Conservation (phyloP, 768 basidiomycete species). For the Mycena belliarum region DNA sequence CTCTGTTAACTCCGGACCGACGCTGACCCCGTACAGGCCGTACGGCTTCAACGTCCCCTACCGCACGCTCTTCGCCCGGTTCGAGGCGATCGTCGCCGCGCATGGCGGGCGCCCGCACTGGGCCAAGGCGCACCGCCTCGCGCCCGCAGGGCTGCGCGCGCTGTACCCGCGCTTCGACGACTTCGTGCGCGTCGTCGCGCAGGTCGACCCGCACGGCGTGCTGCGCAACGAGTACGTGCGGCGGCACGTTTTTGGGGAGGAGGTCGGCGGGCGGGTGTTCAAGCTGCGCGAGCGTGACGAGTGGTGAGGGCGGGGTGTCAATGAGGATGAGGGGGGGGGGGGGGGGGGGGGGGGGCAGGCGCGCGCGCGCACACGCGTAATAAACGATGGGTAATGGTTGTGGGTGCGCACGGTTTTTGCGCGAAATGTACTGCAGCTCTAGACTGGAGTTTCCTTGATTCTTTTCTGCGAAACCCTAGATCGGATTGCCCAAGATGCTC, state of each 20-base stretch:
- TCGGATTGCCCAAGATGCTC: too few relatives aligned
- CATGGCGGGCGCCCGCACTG: slow-evolving; percentile 91
- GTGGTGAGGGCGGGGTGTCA: not conserved
- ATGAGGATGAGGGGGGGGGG: too few relatives aligned
- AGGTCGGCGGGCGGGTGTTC: slow-evolving; percentile 41
- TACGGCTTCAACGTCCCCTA: slow-evolving; percentile 86
- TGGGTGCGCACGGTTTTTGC: too few relatives aligned
- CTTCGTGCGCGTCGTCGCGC: slow-evolving; percentile 40
- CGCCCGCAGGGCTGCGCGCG: slow-evolving; percentile 28
- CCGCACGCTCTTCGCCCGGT: slow-evolving; percentile 70
- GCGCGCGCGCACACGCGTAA: too few relatives aligned
- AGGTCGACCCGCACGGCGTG: slow-evolving; percentile 71
- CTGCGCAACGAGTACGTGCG: slow-evolving; percentile 89
- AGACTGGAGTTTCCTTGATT: too few relatives aligned
- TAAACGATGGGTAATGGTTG: too few relatives aligned
- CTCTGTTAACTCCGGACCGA: not conserved
- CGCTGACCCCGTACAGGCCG: slow-evolving; percentile 51
- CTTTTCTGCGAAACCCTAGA: too few relatives aligned
- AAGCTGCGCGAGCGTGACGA: slow-evolving; percentile 33
- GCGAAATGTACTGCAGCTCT: too few relatives aligned
- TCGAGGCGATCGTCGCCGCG: slow-evolving; percentile 66
- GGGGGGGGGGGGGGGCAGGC: too few relatives aligned
- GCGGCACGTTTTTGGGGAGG: slow-evolving; percentile 79
- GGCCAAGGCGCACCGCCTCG: slow-evolving; percentile 80
- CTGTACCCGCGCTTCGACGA: slow-evolving; percentile 86